These are phyloP conservation scores for Leucocoprinus sp. DNA, from an alignment of 768 basidiomycete species.

Conservation along the genomic window DNA sequence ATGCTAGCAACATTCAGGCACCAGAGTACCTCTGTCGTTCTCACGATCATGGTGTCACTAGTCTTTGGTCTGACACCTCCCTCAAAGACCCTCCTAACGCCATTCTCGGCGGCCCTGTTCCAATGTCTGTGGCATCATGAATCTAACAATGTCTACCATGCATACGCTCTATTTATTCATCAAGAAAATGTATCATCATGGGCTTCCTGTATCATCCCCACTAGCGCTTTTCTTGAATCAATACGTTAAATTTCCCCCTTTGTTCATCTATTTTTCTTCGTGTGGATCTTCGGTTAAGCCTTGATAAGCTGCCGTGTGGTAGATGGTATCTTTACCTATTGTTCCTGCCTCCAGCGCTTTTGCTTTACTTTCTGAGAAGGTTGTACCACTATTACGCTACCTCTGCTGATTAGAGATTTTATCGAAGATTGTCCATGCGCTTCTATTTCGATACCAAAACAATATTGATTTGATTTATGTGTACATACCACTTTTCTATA, in stretches of 20 bases:
- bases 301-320: constrained; percentile 8
- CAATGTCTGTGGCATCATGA: constrained; percentile 17
- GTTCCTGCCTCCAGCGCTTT: not conserved
- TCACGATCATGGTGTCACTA: constrained; percentile 10
- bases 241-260: not conserved
- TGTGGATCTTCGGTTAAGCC: too few species aligned
- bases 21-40: constrained; percentile 16
- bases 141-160: constrained; percentile 9
- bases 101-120: constrained; percentile 14
- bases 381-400: constrained; percentile 11
- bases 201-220: constrained; percentile 12
- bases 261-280: constrained; percentile 3
- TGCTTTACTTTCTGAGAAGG: constrained; percentile 6
- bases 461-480: constrained; percentile 1
- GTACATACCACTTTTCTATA: constrained; percentile 8
- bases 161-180: constrained; percentile 12
- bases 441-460: constrained; percentile 11
- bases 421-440: constrained; percentile 7
- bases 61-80: constrained; percentile 6
- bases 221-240: constrained; percentile 2
- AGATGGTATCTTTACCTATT: constrained; percentile 7
- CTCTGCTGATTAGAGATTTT: constrained; percentile 9
- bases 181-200: constrained; percentile 13
- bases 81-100: constrained; percentile 10
- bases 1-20: constrained; percentile 2